phyloP scores from a whole-genome alignment of 352 stramenopile species.

The Phytopythium mirpurense region DNA sequence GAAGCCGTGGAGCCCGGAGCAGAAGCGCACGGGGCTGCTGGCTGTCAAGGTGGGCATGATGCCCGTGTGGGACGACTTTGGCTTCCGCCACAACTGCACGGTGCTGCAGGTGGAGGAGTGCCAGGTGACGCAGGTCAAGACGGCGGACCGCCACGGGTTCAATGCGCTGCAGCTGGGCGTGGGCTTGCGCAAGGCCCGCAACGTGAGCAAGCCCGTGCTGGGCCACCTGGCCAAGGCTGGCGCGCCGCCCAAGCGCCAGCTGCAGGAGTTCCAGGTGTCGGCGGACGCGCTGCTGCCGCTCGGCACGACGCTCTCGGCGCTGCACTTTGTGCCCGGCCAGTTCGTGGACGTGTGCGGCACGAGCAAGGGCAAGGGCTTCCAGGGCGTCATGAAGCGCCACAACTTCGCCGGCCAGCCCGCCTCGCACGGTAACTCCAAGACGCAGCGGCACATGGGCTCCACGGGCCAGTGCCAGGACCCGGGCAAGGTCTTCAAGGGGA shows the following conservation, averaged over 20 bases:
- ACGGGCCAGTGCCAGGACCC: conserved; percentile 98
- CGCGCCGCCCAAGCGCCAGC: conserved; percentile 90
- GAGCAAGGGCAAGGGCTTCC: conserved; percentile 89
- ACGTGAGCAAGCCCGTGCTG: conserved; percentile 91
- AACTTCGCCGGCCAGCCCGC: conserved; percentile 96
- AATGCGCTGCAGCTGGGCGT: conserved; percentile 94
- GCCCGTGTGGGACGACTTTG: conserved; percentile 97
- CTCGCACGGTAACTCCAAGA: conserved; percentile 97
- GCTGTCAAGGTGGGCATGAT: conserved; percentile 99
- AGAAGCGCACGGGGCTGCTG: conserved; percentile 86
- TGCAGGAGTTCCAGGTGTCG: conserved; percentile 95
- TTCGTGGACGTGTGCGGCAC: conserved; percentile 96
- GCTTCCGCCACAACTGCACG: conserved; percentile 95
- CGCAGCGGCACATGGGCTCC: conserved; percentile 94
- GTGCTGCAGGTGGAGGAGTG: conserved; percentile 89
- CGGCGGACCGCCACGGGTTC: conserved; percentile 91
- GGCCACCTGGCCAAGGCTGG: conserved; percentile 91
- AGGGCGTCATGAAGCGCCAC: conserved; percentile 98
- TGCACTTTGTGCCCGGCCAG: conserved; percentile 98
- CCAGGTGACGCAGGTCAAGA: conserved; percentile 96
- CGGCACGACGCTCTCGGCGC: conserved; percentile 91
- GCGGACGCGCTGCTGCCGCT: conserved; percentile 86
- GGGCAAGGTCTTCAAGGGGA: conserved; percentile 98
- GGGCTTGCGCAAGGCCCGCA: conserved; percentile 94
- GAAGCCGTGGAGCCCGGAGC: conserved; percentile 62